Evolutionary conservation across 2,329 filamentous ascomycete species (phyloP), one percentile per base, ranked within the genome.

Genomic region (Podosphaera fusca): DNA sequence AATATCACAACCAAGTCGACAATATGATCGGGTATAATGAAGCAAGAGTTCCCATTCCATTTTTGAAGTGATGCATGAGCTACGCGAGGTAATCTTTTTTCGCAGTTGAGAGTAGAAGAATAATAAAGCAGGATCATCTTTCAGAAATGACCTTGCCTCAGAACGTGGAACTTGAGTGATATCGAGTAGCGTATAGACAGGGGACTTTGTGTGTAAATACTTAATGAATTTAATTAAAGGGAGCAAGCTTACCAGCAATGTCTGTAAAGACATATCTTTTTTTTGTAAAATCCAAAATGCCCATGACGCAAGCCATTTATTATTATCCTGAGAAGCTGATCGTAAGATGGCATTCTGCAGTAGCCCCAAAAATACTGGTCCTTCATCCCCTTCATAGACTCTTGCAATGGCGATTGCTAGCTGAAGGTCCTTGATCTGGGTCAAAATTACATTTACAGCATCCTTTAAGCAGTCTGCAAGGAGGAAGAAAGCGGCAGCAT

Each of bases 231-330:
- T 21, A 9, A 52, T 45, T 3, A 54, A 4, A 8, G 21, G 14
- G 29, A n/a, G 29, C 14, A 31, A 14, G 67, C 81, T 73, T 70
- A 87, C 84, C 63, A 94, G 84, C 2, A 98, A 73, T 5, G 84
- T 81, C 56, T 86, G 80, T 5, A 95, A 87, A 4, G 90, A 85
- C 74, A 88, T 85, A 62, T 94, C 85, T 59, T 82, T 80, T 60
- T 85, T 78, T 42, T 81, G 81, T 4, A 96, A 75, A 76, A 95
- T 86, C 84, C 87, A 94, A 67, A 95, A 95, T 2, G 87, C 86
- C 92, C 92, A 98, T 0, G 85, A 92, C 9, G 89, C 86, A 58
- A 95, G 78, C 90, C 92, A 98, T 58, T 90, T 78, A 66, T 98
- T 90, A 2, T 87, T 87, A 61, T 90, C 82, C 46, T 81, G 76